phyloP scores from a whole-genome alignment of 202 grass and related monocot species.

The Saccharum hybrid region DNA sequence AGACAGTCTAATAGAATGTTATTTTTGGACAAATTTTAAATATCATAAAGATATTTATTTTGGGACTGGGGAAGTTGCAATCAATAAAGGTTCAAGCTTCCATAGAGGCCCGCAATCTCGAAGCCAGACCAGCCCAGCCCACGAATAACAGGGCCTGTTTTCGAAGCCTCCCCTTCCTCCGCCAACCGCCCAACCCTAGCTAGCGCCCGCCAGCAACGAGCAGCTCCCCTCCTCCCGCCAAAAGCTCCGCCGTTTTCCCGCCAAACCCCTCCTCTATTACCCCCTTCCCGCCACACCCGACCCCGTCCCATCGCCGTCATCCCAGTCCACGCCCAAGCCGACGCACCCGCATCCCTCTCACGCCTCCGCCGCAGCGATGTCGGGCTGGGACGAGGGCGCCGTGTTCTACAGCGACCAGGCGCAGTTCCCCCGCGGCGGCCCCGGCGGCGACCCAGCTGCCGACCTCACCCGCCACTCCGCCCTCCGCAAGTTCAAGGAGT shows the following conservation, averaged over 20 bases:
- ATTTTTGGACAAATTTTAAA: too few species aligned
- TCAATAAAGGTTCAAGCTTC: background rate
- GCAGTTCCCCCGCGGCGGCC: slow-evolving; percentile 75
- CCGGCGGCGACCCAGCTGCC: slow-evolving; percentile 64
- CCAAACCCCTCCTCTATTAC: slow-evolving; percentile 53
- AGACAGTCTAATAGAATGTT: too few species aligned
- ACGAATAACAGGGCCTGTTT: background rate
- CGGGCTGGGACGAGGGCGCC: slow-evolving; percentile 97
- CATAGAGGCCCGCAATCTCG: background rate
- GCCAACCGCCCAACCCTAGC: slow-evolving; percentile 2
- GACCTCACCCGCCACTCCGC: slow-evolving; percentile 80
- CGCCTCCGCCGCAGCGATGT: slow-evolving; percentile 49
- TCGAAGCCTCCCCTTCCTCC: background rate
- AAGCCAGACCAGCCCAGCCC: background rate
- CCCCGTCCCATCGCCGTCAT: slow-evolving; percentile 13
- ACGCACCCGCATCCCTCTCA: background rate
- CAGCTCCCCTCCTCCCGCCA: slow-evolving; percentile 53
- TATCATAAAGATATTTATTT: too few species aligned
- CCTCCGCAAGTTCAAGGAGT: slow-evolving; percentile 99
- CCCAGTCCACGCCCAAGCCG: background rate
- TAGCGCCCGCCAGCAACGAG: background rate
- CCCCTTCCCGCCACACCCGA: slow-evolving; percentile 17
- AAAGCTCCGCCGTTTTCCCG: slow-evolving; percentile 57
- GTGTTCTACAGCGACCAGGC: slow-evolving; percentile 99
- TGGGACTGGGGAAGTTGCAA: too few species aligned